Conservation (phyloP, 768 basidiomycete genomes). For the Hypholoma fasciculare region DNA sequence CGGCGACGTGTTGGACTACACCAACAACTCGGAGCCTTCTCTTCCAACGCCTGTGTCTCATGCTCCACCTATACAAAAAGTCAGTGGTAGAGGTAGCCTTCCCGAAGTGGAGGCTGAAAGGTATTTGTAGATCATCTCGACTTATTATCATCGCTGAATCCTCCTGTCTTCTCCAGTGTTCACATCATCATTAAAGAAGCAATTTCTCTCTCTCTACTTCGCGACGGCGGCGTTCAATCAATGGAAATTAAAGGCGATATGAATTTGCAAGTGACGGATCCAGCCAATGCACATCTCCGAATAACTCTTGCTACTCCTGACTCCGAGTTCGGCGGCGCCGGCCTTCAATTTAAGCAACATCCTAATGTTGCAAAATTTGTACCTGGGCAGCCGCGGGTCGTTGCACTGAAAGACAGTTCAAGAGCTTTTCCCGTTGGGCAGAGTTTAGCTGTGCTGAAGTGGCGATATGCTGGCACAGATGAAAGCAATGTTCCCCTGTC, state of each 20-base stretch:
- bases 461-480: slow-evolving; percentile 89
- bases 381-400: slow-evolving; percentile 57
- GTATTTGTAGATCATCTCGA: slow-evolving; percentile 35
- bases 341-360: slow-evolving; percentile 95
- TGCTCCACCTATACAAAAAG: slow-evolving; percentile 46
- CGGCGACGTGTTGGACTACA: slow-evolving; percentile 63
- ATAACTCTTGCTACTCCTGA: slow-evolving; percentile 61
- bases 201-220: slow-evolving; percentile 76
- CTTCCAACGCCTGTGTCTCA: slow-evolving; percentile 43
- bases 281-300: slow-evolving; percentile 69
- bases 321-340: slow-evolving; percentile 58
- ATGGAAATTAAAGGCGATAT: slow-evolving; percentile 95
- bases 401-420: slow-evolving; percentile 83
- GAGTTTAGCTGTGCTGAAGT: slow-evolving; percentile 85
- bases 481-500: slow-evolving; percentile 90
- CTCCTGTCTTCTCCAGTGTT: slow-evolving; percentile 50
- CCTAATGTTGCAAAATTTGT: slow-evolving; percentile 90
- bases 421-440: slow-evolving; percentile 88
- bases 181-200: slow-evolving; percentile 86
- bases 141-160: not conserved
- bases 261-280: slow-evolving; percentile 84
- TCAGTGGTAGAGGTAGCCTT: slow-evolving; percentile 57
- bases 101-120: slow-evolving; percentile 78
- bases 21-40: slow-evolving; percentile 43
- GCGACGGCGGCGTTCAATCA: slow-evolving; percentile 88